These are phyloP conservation scores for Chlorophyllum brunneum DNA, from an alignment of 768 basidiomycete genomes.

Conservation along the genomic window DNA sequence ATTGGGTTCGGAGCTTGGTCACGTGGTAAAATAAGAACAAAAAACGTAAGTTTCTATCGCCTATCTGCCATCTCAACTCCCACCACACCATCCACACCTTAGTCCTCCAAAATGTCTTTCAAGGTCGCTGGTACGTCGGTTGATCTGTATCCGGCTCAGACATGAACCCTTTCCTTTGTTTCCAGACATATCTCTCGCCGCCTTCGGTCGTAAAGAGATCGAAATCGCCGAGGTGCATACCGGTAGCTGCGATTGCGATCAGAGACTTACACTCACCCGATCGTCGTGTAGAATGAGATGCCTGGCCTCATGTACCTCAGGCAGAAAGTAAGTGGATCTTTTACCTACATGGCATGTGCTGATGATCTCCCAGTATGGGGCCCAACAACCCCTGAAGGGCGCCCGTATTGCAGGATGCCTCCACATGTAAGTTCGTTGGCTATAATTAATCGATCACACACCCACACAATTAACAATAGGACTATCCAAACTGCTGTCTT, in stretches of 20 bases:
- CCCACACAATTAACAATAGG: not conserved
- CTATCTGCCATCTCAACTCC: slow-evolving; percentile 16
- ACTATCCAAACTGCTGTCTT: slow-evolving; percentile 75
- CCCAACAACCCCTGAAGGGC: slow-evolving; percentile 83
- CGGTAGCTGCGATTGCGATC: slow-evolving; percentile 8
- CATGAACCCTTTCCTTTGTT: slow-evolving; percentile 13
- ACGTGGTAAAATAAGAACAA: slow-evolving; percentile 28
- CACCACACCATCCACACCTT: slow-evolving; percentile 21
- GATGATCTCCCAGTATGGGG: slow-evolving; percentile 57
- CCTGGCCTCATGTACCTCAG: slow-evolving; percentile 94
- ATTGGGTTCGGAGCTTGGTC: too few relatives aligned
- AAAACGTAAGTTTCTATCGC: slow-evolving; percentile 27
- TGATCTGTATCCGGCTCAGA: not conserved
- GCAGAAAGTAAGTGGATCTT: slow-evolving; percentile 54
- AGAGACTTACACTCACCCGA: slow-evolving; percentile 16
- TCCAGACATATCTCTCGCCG: slow-evolving; percentile 91
- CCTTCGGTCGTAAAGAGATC: slow-evolving; percentile 99
- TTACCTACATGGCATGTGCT: slow-evolving; percentile 15
- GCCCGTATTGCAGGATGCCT: slow-evolving; percentile 97
- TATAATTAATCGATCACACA: not conserved
- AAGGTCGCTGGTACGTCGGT: slow-evolving; percentile 76
- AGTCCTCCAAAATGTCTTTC: slow-evolving; percentile 63
- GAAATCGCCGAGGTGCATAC: slow-evolving; percentile 89
- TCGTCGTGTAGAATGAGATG: slow-evolving; percentile 72
- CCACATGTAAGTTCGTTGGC: slow-evolving; percentile 70